phyloP scores from a whole-genome alignment of 805 yeast genomes.

The Candida namnaoensis region DNA sequence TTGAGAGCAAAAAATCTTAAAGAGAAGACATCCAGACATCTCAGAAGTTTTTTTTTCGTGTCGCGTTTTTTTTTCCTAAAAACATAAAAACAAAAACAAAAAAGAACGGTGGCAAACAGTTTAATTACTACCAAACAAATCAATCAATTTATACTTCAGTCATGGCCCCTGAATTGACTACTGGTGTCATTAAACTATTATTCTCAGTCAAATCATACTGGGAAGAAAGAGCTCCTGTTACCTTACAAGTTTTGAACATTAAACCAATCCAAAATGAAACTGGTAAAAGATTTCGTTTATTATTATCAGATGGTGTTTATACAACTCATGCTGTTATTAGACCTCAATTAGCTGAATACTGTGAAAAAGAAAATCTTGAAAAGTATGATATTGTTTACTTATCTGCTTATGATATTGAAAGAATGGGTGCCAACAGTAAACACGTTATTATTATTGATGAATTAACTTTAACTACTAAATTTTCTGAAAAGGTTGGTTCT shows the following conservation, averaged over 20 bases:
- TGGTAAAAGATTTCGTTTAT: slow-evolving; percentile 33
- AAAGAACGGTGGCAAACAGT: too few species aligned
- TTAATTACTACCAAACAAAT: neutral
- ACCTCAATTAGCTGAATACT: slow-evolving; percentile 36
- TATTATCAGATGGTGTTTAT: slow-evolving; percentile 45
- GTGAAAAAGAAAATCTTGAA: slow-evolving; percentile 36
- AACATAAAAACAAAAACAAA: too few species aligned
- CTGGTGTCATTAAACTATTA: slow-evolving; percentile 9
- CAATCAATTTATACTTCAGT: neutral
- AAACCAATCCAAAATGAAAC: slow-evolving; percentile 28
- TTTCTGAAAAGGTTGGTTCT: slow-evolving; percentile 29
- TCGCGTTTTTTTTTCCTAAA: too few species aligned
- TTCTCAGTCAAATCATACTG: slow-evolving; percentile 13
- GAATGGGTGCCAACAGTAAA: slow-evolving; percentile 25
- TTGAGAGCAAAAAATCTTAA: too few species aligned
- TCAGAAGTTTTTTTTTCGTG: too few species aligned
- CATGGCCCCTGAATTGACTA: neutral
- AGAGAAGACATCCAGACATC: too few species aligned
- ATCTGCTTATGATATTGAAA: slow-evolving; percentile 30
- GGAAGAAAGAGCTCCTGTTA: slow-evolving; percentile 16
- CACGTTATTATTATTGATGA: slow-evolving; percentile 19
- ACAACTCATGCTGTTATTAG: slow-evolving; percentile 45
- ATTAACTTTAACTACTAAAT: slow-evolving; percentile 20
- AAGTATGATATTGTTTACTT: slow-evolving; percentile 34
- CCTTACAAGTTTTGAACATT: slow-evolving; percentile 26